Conservation (phyloP, 2,329 filamentous ascomycete species). For the Aspergillus aculeatinus region DNA sequence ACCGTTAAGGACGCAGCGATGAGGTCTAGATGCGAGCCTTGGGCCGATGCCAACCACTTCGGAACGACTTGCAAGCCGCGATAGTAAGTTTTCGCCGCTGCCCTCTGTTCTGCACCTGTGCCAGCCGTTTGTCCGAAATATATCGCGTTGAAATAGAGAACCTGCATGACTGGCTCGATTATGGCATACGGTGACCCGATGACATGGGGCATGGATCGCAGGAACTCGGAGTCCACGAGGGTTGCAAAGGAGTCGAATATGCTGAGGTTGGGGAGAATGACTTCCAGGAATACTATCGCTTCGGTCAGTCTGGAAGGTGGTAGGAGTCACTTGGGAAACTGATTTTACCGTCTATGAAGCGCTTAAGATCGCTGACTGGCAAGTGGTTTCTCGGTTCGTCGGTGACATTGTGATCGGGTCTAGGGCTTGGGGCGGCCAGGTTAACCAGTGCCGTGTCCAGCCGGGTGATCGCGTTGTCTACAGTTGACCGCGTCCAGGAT, state of each 20-base stretch:
- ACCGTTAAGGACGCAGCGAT: constrained; percentile 5
- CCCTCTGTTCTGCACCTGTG: background rate
- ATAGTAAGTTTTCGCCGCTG: constrained; percentile 3
- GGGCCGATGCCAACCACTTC: constrained; percentile 4
- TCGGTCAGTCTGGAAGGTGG: no score
- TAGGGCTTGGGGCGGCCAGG: background rate
- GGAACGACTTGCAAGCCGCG: background rate
- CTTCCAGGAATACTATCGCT: no score
- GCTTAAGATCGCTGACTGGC: no score
- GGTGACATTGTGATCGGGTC: background rate
- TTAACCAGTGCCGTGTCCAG: constrained; percentile 6
- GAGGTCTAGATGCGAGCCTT: constrained; percentile 2
- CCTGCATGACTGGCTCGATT: constrained; percentile 1
- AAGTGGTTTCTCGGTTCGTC: background rate
- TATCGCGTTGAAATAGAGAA: constrained; percentile 7
- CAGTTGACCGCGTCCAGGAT: constrained; percentile 2
- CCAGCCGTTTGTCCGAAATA: background rate
- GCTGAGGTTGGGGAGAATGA: background rate
- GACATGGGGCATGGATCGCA: constrained; percentile 3
- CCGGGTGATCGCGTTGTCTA: background rate
- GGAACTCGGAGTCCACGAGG: background rate
- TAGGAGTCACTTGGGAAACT: no score
- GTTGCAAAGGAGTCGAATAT: background rate
- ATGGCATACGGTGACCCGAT: constrained; percentile 4
- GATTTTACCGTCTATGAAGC: no score